These are phyloP conservation scores for Nepenthes gracilis DNA, from an alignment of 148 eudicot species.

Conservation along the genomic window DNA sequence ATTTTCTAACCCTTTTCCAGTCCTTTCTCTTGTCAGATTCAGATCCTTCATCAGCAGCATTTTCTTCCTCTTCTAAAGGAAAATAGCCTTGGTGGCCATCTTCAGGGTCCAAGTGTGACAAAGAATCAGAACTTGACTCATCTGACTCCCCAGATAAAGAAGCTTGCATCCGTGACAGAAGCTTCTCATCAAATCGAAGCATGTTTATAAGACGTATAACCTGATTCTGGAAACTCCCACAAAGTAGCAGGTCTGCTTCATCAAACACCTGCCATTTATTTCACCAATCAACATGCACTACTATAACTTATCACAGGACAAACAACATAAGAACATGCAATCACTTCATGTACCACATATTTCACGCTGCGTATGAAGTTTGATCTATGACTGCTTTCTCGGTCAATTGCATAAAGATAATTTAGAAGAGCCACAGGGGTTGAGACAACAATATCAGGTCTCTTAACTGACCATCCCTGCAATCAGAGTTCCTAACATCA, in stretches of 20 bases:
- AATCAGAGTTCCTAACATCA: background rate
- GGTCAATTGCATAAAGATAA: slow-evolving; percentile 64
- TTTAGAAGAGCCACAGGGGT: slow-evolving; percentile 90
- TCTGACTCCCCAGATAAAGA: slow-evolving; percentile 15
- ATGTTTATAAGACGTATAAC: slow-evolving; percentile 76
- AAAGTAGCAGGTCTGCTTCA: slow-evolving; percentile 89
- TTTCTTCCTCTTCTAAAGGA: slow-evolving; percentile 12
- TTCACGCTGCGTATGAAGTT: slow-evolving; percentile 65
- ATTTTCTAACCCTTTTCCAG: slow-evolving; percentile 71
- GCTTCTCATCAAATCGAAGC: slow-evolving; percentile 90
- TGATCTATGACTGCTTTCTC: slow-evolving; percentile 47
- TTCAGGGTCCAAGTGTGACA: slow-evolving; percentile 19
- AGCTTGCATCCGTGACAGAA: slow-evolving; percentile 38
- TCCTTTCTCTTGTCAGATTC: slow-evolving; percentile 29
- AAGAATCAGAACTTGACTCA: slow-evolving; percentile 18
- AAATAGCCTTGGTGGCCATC: slow-evolving; percentile 17
- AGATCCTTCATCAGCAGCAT: slow-evolving; percentile 13
- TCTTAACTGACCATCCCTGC: slow-evolving; percentile 71
- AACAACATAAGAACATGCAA: background rate
- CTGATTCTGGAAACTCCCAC: slow-evolving; percentile 93
- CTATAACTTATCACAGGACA: background rate
- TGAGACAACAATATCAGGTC: slow-evolving; percentile 68
- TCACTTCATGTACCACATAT: slow-evolving; percentile 47
- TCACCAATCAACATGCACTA: background rate
- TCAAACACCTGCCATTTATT: slow-evolving; percentile 66